Base-by-base conservation (phyloP, 23 red algal species). In the Gracilaria domingensis region DNA sequence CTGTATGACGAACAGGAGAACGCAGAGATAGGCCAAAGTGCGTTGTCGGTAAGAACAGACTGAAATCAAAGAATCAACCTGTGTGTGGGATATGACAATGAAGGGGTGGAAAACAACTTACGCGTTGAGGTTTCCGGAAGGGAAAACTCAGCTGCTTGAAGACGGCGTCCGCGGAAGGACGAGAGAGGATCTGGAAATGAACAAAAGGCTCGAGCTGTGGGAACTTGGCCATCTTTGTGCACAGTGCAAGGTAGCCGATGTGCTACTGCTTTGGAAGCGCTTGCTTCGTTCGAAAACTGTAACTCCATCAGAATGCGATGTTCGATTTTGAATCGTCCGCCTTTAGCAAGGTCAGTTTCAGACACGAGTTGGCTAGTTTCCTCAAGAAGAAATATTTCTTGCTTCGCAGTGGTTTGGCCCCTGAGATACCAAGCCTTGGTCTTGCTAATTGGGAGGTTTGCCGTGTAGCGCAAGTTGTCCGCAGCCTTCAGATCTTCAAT, bases 221-320 rank as follows among this genome's bases (percentile, higher is more conserved):
- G 87, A 48, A 62, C 73, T 24, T 71, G 36, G 21, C 87, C 87
- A 29, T 90, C 74, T 39, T 26, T 48, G 74, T 90, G 87, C 7
- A 90, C 77, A 18, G 87, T 80, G 29, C 87, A 90, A 79, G 87
- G 87, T 18, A 90, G 33, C 4, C 87, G 87, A 29, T 90, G 87
- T 0, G 87, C 71, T 6, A 81, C 53, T 35, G 26, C 20, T 58
- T 72, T 49, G 28, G 51, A 49, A 6, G 66, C 67, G 25, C 25
- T 30, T 38, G 66, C 51, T 72, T 72, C 69, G 23, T 42, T 45
- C 30, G 66, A 60, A 35, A 69, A 42, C 48, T 88, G 40, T 23
- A 88, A 34, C 65, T 78, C 58, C 84, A 88, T 88, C 30, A 69
- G 32, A 69, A 13, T 37, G 20, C 14, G 8, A 9, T 14, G 20